A percentile compares a stretch with the other conserved stretches of the same genome.
These are phyloP conservation scores for Trichoderma sp. DNA, from an alignment of 2,329 filamentous ascomycete species.

Conservation along the genomic window DNA sequence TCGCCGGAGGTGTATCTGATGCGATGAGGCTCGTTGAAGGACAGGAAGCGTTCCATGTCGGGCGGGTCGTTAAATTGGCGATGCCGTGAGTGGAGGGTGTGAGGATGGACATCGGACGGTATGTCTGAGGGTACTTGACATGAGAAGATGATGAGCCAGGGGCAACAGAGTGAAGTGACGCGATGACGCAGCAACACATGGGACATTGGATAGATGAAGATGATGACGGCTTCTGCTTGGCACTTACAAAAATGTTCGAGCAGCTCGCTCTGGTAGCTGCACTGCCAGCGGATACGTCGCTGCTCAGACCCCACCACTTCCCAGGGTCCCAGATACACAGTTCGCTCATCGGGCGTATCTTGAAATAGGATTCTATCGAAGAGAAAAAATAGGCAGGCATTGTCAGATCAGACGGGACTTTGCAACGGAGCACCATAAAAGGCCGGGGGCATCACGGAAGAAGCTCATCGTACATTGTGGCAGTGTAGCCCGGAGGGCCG, in stretches of 20 bases:
- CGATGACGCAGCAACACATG: background rate
- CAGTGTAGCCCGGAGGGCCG: conserved; percentile 53
- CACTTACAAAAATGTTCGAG: conserved; percentile 51
- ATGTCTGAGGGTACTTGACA: conserved; percentile 45
- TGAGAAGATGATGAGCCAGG: background rate
- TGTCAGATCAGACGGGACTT: conserved; percentile 19
- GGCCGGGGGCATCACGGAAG: background rate
- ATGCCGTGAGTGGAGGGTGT: conserved; percentile 51
- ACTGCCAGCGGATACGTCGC: conserved; percentile 52
- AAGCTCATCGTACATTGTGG: conserved; percentile 46
- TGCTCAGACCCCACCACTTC: conserved; percentile 48
- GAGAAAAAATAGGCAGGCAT: conserved; percentile 24
- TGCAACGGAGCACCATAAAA: background rate
- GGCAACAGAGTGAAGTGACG: background rate
- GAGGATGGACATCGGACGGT: conserved; percentile 46
- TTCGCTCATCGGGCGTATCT: conserved; percentile 47
- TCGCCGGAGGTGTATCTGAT: conserved; percentile 48
- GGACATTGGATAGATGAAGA: background rate
- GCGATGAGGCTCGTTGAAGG: conserved; percentile 48
- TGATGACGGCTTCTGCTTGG: background rate
- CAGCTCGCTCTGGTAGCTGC: conserved; percentile 51
- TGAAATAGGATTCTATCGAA: conserved; percentile 48
- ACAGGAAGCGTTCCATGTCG: conserved; percentile 50
- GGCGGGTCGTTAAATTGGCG: conserved; percentile 49
- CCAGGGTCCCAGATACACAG: conserved; percentile 54